Conservation (phyloP, 2,329 filamentous ascomycete genomes). For the Balansia obtecta region DNA sequence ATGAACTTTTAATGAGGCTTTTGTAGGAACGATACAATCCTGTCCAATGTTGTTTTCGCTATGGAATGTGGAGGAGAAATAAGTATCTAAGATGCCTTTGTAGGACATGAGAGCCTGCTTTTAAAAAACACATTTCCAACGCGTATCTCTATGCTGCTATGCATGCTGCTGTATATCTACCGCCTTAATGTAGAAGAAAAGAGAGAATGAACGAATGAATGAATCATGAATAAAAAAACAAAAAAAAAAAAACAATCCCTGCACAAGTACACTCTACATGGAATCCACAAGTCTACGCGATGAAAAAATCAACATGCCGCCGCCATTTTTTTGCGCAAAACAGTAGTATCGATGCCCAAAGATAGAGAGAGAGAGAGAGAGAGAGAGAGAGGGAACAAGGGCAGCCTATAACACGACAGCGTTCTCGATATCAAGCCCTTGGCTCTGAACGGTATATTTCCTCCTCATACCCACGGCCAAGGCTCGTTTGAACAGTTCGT, state of each 20-base stretch:
- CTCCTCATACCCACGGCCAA: slow-evolving; percentile 61
- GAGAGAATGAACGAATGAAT: too few species aligned
- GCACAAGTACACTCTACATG: neutral
- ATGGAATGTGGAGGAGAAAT: neutral
- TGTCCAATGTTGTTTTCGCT: neutral
- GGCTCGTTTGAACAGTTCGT: slow-evolving; percentile 50
- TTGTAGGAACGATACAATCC: neutral
- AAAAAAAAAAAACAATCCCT: neutral
- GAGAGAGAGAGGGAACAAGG: too few species aligned
- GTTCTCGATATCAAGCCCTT: slow-evolving; percentile 69
- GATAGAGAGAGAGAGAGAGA: too few species aligned
- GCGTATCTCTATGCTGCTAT: neutral
- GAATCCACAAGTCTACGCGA: neutral
- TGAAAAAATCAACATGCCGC: neutral
- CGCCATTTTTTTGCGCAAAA: neutral
- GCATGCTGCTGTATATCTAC: neutral
- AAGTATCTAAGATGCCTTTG: neutral
- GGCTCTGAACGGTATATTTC: slow-evolving; percentile 68
- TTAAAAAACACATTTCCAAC: neutral
- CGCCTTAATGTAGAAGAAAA: neutral
- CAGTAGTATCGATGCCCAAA: neutral
- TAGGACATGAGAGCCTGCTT: neutral
- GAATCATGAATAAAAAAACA: too few species aligned
- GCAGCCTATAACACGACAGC: slow-evolving; percentile 44
- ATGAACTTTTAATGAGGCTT: neutral